Percentiles rank a stretch among this genome's conserved stretches.
phyloP scores from a whole-genome alignment of 495 filamentous ascomycete genomes.

The Penicillium silybi region DNA sequence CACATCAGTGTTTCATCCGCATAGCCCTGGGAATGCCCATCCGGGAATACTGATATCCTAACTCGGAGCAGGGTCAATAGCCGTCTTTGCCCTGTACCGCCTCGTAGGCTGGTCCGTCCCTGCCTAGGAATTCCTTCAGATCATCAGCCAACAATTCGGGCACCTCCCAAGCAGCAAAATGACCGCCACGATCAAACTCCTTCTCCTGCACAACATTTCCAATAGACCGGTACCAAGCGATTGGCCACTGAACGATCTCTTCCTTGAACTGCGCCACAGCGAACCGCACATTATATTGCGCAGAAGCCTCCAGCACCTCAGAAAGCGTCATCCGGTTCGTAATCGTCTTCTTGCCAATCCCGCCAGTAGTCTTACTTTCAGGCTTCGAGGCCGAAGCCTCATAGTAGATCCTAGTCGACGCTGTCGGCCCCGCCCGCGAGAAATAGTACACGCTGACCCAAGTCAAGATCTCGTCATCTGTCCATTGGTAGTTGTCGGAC shows the following conservation, averaged over 20 bases:
- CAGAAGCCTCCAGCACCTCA: conserved; percentile 12
- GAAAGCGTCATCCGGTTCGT: conserved; percentile 16
- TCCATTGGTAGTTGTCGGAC: conserved; percentile 50
- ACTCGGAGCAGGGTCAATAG: conserved; percentile 15
- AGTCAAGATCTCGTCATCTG: conserved; percentile 51
- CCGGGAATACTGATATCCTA: not conserved
- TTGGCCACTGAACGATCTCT: conserved; percentile 40
- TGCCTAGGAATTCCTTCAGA: conserved; percentile 42
- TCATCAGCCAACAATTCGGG: conserved; percentile 42
- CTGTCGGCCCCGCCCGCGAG: conserved; percentile 47
- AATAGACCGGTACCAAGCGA: conserved; percentile 36
- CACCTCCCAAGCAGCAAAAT: conserved; percentile 51
- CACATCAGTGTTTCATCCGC: conserved; percentile 40
- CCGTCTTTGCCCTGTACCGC: conserved; percentile 34
- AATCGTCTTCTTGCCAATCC: conserved; percentile 1
- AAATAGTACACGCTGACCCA: conserved; percentile 54
- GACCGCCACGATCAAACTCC: conserved; percentile 43
- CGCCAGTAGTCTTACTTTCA: conserved; percentile 1
- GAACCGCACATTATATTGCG: conserved; percentile 30
- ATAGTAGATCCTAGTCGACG: conserved; percentile 49
- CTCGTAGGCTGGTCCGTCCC: conserved; percentile 35
- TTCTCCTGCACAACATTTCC: conserved; percentile 41
- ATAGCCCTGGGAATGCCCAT: not conserved
- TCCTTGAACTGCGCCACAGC: conserved; percentile 42
- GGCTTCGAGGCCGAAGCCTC: conserved; percentile 29